Evolutionary conservation across 345 rosid species (phyloP).

Genomic region (Murraya koenigii): DNA sequence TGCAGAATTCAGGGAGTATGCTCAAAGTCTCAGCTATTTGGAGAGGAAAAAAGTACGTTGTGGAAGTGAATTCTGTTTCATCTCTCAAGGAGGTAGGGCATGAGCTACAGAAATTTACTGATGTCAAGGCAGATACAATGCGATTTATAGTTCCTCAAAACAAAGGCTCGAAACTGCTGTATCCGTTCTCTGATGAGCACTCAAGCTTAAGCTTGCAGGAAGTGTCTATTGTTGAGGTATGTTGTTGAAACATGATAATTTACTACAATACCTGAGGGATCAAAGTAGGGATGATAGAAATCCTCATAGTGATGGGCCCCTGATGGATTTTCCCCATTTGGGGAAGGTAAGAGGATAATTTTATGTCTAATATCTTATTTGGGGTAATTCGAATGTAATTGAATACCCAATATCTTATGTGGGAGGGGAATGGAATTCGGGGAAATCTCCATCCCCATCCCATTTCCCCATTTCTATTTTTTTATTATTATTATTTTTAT

Average conservation of each 20-base stretch:
- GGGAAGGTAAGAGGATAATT: no score
- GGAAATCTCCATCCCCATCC: no score
- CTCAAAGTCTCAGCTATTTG: slow-evolving; percentile 51
- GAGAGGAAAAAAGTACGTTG: slow-evolving; percentile 66
- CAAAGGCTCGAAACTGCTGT: slow-evolving; percentile 66
- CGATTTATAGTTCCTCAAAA: slow-evolving; percentile 63
- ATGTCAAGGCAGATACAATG: slow-evolving; percentile 73
- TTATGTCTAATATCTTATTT: no score
- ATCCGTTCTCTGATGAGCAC: slow-evolving; percentile 67
- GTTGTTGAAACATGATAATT: not conserved
- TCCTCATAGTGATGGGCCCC: no score
- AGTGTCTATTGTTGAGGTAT: slow-evolving; percentile 58
- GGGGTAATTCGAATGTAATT: no score
- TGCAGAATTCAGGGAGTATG: slow-evolving; percentile 36
- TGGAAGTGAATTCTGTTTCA: slow-evolving; percentile 50
- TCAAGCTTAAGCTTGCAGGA: slow-evolving; percentile 53
- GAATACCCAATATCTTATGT: no score
- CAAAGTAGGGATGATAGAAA: no score
- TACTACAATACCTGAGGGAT: not conserved
- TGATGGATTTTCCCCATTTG: no score
- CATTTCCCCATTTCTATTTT: no score
- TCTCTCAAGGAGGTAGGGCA: slow-evolving; percentile 65
- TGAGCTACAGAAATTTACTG: slow-evolving; percentile 64
- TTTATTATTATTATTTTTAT: no score
- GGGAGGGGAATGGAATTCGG: no score